Conservation (phyloP, 805 yeast species). For the Wickerhamiella qilinensis region DNA sequence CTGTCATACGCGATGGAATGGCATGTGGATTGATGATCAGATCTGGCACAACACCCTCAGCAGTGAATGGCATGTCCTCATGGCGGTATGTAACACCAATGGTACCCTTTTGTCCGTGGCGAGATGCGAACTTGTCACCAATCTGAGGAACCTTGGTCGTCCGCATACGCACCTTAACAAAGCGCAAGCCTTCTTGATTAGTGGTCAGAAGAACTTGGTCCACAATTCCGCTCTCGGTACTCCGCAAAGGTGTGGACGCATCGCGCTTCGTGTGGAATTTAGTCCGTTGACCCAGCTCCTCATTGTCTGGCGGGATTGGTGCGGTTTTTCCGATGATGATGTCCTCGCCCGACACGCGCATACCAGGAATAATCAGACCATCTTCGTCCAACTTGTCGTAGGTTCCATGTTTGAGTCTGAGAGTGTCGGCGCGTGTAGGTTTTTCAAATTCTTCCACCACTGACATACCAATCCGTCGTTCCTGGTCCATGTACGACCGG, state of each 20-base stretch:
- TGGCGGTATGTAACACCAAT: conserved; percentile 97
- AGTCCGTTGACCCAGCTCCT: conserved; percentile 96
- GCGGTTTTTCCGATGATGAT: conserved; percentile 97
- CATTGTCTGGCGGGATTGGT: conserved; percentile 98
- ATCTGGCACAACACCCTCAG: conserved; percentile 95
- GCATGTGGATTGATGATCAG: conserved; percentile 97
- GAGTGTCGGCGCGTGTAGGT: conserved; percentile 86
- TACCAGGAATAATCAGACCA: conserved; percentile 96
- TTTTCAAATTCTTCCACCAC: conserved; percentile 96
- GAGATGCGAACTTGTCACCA: conserved; percentile 98
- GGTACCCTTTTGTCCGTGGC: conserved; percentile 99
- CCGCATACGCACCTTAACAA: conserved; percentile 97
- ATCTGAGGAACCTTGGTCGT: conserved; percentile 97
- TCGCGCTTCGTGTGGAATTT: conserved; percentile 97
- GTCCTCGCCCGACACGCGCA: conserved; percentile 97
- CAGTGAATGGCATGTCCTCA: conserved; percentile 97
- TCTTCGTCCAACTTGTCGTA: conserved; percentile 97
- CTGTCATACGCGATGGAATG: conserved; percentile 99
- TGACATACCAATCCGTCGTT: conserved; percentile 95
- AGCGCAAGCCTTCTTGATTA: conserved; percentile 94
- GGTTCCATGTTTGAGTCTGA: conserved; percentile 93
- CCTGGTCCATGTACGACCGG: conserved; percentile 97
- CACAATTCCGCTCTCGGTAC: conserved; percentile 95
- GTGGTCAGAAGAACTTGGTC: conserved; percentile 95
- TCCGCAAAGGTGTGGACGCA: conserved; percentile 92